Base-by-base conservation (phyloP, 768 basidiomycete species). In the Rhizopogon sp. region DNA sequence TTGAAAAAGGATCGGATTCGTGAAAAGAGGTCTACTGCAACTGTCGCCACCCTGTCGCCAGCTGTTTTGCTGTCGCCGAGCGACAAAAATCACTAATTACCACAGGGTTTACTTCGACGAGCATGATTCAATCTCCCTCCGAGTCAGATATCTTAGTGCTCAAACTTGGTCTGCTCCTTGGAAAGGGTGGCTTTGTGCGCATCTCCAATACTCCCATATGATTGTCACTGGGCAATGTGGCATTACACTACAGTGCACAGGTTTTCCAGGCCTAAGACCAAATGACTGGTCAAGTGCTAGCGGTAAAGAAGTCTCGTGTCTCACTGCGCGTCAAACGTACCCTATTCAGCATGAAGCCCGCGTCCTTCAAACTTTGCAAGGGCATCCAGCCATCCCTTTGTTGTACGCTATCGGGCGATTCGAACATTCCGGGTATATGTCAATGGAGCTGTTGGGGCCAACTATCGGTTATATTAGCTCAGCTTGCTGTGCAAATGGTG, bases 341-440 rank as follows among this genome's bases (percentile, higher is more conserved):
- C 17, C 43, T 58, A 50, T 65, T 28, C 63, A 41, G 33, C 62
- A 72, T 51, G 71, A 72, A 58, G 57, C 45, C 28, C 60, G 63
- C 22, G 44, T 71, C 14, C 56, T 72, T 14, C 63, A 65, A 41
- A 50, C 65, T 7, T 58, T 74, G 16, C 43, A 63, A 58, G 69
- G 67, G 14, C 70, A 71, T 37, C 54, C 60, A 3, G 66, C 69
- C 8, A 71, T 73, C 46, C 71, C 70, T 13, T 43, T 43, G 14
- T 39, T 72, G 11, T 67, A 66, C 62, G 68, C 61, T 14, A 68
- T 69, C 50, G 65, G 65, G 39, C 68, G 61, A 25, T 55, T 66
- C 17, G 54, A 58, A 11, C 69, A 72, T 57, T 74, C 72, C 49
- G 72, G 73, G 57, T 72, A 66, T 52, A n/a, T 69, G 20, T 62